Percentiles rank a stretch among this genome's conserved stretches.
Conservation (phyloP, 192 early-diverging fungal species). For the Dissophora ornata region DNA sequence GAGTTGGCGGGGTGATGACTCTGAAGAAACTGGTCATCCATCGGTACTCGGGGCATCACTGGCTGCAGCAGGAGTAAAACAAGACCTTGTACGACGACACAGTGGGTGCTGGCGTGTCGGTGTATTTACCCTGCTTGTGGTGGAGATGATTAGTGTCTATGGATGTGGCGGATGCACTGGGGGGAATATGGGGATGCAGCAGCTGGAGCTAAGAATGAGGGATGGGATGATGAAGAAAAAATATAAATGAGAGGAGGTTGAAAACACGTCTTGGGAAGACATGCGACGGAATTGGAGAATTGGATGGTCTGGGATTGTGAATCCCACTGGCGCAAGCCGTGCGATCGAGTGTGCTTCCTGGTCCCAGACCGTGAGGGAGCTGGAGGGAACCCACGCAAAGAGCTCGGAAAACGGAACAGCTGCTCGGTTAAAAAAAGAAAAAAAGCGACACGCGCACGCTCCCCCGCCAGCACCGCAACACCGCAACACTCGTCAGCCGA, state of each 20-base stretch:
- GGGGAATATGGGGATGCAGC: too few species aligned
- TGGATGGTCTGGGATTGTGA: constrained; percentile 1
- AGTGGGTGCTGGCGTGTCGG: background rate
- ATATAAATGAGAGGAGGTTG: background rate
- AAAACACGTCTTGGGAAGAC: background rate
- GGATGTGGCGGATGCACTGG: too few species aligned
- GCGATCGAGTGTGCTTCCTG: constrained; percentile 9
- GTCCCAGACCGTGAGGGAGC: background rate
- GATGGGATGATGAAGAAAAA: background rate
- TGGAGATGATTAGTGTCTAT: too few species aligned
- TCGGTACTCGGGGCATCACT: constrained; percentile 48
- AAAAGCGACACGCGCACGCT: too few species aligned
- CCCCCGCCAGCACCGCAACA: too few species aligned
- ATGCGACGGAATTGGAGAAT: background rate
- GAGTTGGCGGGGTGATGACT: constrained; percentile 4
- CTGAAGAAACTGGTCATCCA: constrained; percentile 54
- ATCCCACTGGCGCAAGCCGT: constrained; percentile 6
- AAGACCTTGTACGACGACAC: background rate
- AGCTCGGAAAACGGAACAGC: too few species aligned
- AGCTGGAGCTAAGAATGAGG: background rate
- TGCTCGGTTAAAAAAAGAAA: too few species aligned
- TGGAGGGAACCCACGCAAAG: background rate
- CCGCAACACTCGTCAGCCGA: too few species aligned
- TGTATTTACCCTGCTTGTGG: constrained; percentile 1
- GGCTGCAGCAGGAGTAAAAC: background rate